A percentile compares a stretch with the other conserved stretches of the same genome.
Evolutionary conservation across 139 green algal species (phyloP).

Genomic region (Picochlorum sp.): DNA sequence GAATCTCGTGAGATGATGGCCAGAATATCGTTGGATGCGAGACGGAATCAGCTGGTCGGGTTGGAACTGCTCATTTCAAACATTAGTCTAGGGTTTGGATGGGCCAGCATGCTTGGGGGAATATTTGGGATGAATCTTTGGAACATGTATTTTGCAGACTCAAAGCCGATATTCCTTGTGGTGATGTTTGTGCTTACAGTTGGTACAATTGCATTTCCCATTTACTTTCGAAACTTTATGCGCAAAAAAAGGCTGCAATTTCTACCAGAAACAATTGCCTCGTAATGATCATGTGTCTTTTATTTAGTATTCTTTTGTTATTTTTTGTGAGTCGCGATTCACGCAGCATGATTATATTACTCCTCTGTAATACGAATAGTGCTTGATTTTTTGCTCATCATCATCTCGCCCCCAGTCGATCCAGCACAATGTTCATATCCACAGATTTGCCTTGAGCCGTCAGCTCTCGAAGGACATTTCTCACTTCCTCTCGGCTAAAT

Average conservation of each 20-base stretch:
- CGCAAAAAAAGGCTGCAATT: not conserved
- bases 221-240: not conserved
- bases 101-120: conserved; percentile 5
- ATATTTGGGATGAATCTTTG: conserved; percentile 33
- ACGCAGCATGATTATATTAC: not conserved
- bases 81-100: conserved; percentile 19
- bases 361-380: not conserved
- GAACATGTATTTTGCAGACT: not conserved
- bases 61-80: conserved; percentile 31
- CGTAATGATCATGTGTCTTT: no score
- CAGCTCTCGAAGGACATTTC: conserved; percentile 45
- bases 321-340: not conserved
- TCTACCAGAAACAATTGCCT: not conserved
- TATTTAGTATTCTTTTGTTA: no score
- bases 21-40: conserved; percentile 34
- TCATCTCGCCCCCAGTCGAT: conserved; percentile 28
- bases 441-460: conserved; percentile 50
- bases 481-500: conserved; percentile 52
- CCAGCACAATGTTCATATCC: conserved; percentile 71
- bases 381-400: no score
- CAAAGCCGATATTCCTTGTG: not conserved
- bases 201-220: not conserved
- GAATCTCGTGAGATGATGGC: conserved; percentile 28
- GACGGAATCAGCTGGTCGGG: conserved; percentile 37
- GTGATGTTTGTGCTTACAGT: conserved; percentile 3